phyloP scores from a whole-genome alignment of 2,329 filamentous ascomycete species.

The Myriosclerotinia duriaeana region DNA sequence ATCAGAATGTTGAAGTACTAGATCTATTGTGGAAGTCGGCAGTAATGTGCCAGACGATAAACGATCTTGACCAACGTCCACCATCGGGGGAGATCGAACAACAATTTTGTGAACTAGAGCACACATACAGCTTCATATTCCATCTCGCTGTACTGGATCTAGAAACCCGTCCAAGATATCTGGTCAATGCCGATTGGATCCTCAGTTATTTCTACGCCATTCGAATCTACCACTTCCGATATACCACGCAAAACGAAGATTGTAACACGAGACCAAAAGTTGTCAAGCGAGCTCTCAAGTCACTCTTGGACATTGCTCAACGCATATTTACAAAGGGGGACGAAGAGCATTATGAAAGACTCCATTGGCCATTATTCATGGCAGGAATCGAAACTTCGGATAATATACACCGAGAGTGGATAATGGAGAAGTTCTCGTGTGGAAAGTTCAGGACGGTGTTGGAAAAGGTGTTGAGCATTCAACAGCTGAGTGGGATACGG shows the following conservation, averaged over 20 bases:
- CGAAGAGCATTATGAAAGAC: conserved; percentile 22
- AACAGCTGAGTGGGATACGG: conserved; percentile 3
- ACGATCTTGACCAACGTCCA: not conserved
- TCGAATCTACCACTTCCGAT: conserved; percentile 17
- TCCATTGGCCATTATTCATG: conserved; percentile 26
- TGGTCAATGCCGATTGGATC: conserved; percentile 13
- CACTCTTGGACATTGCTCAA: conserved; percentile 13
- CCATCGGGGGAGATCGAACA: not conserved
- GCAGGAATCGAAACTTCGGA: conserved; percentile 26
- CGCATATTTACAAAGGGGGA: conserved; percentile 13
- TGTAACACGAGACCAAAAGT: conserved; percentile 3
- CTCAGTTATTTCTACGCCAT: conserved; percentile 18
- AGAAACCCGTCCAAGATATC: conserved; percentile 6
- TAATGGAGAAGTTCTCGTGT: conserved; percentile 4
- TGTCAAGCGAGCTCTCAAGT: conserved; percentile 12
- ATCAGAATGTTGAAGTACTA: conserved; percentile 9
- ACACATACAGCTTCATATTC: not conserved
- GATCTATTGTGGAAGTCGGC: conserved; percentile 12
- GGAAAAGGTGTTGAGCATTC: conserved; percentile 18
- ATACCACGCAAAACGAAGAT: not conserved
- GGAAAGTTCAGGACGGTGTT: conserved; percentile 13
- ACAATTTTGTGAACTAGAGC: conserved; percentile 3
- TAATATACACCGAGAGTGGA: conserved; percentile 24
- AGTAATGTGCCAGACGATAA: conserved; percentile 9
- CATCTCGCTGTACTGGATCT: not conserved